Percentiles rank a stretch among this genome's conserved stretches.
phyloP scores from a whole-genome alignment of 2,329 filamentous ascomycete genomes.

The Botrytis deweyae region DNA sequence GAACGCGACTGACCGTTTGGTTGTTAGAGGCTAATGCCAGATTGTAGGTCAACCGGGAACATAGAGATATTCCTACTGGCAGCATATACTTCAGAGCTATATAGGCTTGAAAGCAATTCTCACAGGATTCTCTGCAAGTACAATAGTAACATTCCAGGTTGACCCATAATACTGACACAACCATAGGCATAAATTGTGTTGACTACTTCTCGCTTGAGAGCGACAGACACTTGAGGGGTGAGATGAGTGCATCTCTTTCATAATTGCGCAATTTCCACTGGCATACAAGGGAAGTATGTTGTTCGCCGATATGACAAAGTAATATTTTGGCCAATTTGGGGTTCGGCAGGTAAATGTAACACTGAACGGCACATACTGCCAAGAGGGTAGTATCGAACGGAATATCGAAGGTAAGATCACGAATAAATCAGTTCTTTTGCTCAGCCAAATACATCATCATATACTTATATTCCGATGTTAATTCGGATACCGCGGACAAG shows the following conservation, averaged over 20 bases:
- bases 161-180: not conserved
- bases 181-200: not conserved
- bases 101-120: not conserved
- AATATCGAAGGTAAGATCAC: not conserved
- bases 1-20: not conserved
- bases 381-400: not conserved
- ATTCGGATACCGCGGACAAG: not conserved
- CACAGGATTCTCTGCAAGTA: not conserved
- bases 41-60: not conserved
- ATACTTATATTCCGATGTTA: not conserved
- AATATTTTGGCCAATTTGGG: not conserved
- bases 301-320: constrained; percentile 1
- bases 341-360: not conserved
- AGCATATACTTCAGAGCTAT: not conserved
- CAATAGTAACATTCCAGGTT: not conserved
- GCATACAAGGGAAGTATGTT: not conserved
- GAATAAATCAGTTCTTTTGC: not conserved
- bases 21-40: too few relatives aligned
- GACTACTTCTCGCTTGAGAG: not conserved
- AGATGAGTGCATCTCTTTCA: not conserved
- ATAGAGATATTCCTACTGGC: not conserved
- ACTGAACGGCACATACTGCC: not conserved
- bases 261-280: not conserved
- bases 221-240: not conserved
- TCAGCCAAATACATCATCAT: not conserved